Evolutionary conservation across 306 rosid genomes (phyloP), one percentile per base, ranked within the genome.

Genomic region (Sechiopsis laciniata): DNA sequence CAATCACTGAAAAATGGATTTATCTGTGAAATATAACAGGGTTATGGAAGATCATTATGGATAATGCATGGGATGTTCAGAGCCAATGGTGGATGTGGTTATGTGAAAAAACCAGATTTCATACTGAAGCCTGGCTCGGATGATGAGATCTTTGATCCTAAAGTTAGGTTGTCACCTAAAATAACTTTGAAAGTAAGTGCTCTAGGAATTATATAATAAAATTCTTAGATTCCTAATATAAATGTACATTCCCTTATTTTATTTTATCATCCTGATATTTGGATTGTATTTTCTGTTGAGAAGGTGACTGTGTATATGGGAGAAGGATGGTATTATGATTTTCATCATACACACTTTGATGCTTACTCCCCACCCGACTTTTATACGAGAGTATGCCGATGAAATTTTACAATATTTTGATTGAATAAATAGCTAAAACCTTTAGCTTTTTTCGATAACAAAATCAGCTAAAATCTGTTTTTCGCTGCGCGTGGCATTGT

Each of bases 41-140:
- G 99, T 15, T 20, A 88, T 81, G 99, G 99, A 56, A 91, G 99
- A 84, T 87, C 97, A 54, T 89, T 95, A 55, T 91, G 99, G 97
- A 59, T 91, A 88, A 95, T 95, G 99, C 88, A 95, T 35, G 99
- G 99, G 65, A 95, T 95, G 97, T 95, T 95, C 84, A 88, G 80
- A 87, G 88, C 97, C 80, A 91, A 95, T 74, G 96, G 96, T 55
- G 86, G 89, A 66, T 95, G 99, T 50, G 99, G 99, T 56, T 95
- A 89, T 75, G 88, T 95, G 73, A 95, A 89, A 83, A 95, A 95
- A 84, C 99, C 99, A 51, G 95, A 91, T 54, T 87, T 87, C 77
- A 82, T 95, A 26, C 53, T 95, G 74, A 75, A 71, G 55, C 42
- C 68, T 37, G 89, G 80, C 59, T 85, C 89, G 32, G 74, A 87